phyloP scores from a whole-genome alignment of 2,329 filamentous ascomycete species.

The Alternaria brassicae region DNA sequence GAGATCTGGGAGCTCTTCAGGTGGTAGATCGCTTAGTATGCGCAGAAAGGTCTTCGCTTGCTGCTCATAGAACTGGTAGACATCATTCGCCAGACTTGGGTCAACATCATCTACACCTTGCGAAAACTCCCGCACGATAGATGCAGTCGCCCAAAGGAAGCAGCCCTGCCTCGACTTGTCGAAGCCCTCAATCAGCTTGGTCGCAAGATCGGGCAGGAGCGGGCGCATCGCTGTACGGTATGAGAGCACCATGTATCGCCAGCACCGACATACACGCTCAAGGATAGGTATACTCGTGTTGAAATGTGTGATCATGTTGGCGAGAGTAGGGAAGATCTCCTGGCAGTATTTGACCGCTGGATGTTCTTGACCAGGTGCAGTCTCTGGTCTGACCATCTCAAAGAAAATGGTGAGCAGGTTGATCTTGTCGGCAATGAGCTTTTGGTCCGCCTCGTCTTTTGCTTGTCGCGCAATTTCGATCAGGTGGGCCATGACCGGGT shows the following conservation, averaged over 20 bases:
- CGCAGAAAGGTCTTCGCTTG: constrained; percentile 90
- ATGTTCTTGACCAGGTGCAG: constrained; percentile 73
- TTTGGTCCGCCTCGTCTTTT: constrained; percentile 79
- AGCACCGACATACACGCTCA: constrained; percentile 92
- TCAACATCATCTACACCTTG: constrained; percentile 88
- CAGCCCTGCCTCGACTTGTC: constrained; percentile 87
- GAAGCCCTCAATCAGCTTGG: constrained; percentile 87
- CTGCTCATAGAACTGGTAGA: constrained; percentile 93
- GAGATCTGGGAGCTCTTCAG: constrained; percentile 77
- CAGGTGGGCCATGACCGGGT: constrained; percentile 84
- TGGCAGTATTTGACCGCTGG: constrained; percentile 96
- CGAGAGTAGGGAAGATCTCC: constrained; percentile 87
- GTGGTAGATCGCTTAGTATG: constrained; percentile 83
- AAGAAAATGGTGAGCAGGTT: constrained; percentile 92
- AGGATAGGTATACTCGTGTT: constrained; percentile 85
- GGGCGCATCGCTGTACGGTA: constrained; percentile 90
- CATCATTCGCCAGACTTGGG: constrained; percentile 79
- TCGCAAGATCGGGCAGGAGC: constrained; percentile 82
- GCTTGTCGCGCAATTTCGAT: constrained; percentile 88
- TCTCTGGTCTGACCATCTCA: constrained; percentile 76
- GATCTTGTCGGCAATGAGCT: constrained; percentile 90
- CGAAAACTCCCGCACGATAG: constrained; percentile 93
- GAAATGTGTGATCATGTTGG: constrained; percentile 87
- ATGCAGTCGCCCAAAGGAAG: constrained; percentile 97
- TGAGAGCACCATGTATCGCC: constrained; percentile 95